phyloP scores from a whole-genome alignment of 345 rosid species.

The Syzygium aqueum region DNA sequence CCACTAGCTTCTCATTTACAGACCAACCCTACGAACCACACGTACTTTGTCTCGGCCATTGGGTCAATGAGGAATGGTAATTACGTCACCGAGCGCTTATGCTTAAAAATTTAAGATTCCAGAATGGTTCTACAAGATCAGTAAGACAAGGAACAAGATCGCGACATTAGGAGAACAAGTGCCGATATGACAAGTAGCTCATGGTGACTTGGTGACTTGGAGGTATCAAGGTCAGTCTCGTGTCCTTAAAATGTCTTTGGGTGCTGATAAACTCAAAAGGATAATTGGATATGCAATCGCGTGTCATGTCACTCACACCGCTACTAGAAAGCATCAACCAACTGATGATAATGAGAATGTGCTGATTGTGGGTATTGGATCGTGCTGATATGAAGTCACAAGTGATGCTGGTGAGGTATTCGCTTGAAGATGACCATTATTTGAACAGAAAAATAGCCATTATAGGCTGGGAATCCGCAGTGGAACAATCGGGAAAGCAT shows the following conservation, averaged over 20 bases:
- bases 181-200: not conserved
- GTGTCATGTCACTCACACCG: not conserved
- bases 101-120: rapidly evolving
- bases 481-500: not conserved
- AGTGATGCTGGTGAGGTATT: not conserved
- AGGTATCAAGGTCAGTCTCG: not conserved
- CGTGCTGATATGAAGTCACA: not conserved
- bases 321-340: not conserved
- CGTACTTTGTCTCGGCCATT: not conserved
- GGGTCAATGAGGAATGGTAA: not conserved
- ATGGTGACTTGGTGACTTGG: not conserved
- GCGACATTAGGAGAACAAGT: not conserved
- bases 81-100: not conserved
- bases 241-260: not conserved
- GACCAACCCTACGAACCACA: not conserved
- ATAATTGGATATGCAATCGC: not conserved
- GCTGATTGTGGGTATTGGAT: not conserved
- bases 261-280: not conserved
- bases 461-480: not conserved
- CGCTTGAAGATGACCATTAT: not conserved
- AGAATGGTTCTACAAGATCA: not conserved
- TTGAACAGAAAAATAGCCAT: not conserved
- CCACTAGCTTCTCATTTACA: not conserved
- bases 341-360: not conserved
- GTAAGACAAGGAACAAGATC: not conserved